These are phyloP conservation scores for Microcyclospora tardicrescens DNA, from an alignment of 2,329 filamentous ascomycete species.

Conservation along the genomic window DNA sequence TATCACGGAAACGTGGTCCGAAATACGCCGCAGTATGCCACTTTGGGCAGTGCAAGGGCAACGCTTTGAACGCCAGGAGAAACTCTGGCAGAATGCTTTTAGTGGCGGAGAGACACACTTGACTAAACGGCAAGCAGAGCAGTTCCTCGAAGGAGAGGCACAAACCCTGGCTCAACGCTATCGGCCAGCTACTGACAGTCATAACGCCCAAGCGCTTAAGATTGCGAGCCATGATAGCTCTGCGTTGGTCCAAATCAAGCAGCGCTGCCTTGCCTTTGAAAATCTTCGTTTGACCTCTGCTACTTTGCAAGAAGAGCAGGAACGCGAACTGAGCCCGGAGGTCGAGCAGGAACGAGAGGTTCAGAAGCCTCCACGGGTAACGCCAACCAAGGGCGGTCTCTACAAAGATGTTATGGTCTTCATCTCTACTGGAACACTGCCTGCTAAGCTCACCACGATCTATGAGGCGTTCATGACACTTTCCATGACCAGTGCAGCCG, in stretches of 20 bases:
- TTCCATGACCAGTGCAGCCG: conserved; percentile 29
- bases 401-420: conserved; percentile 34
- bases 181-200: too few species aligned
- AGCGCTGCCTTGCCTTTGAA: not conserved
- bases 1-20: conserved; percentile 29
- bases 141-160: not conserved
- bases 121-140: not conserved
- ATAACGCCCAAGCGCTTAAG: too few species aligned
- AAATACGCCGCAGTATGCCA: conserved; percentile 51
- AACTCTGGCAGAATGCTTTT: conserved; percentile 40
- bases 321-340: conserved; percentile 54
- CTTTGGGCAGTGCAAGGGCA: conserved; percentile 40
- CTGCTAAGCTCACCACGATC: rapidly evolving
- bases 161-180: too few species aligned
- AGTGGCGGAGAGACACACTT: not conserved
- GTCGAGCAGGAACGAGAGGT: conserved; percentile 45
- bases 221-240: not conserved
- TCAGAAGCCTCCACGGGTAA: conserved; percentile 32
- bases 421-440: conserved; percentile 25
- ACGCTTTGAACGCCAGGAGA: conserved; percentile 41
- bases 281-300: not conserved
- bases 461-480: conserved; percentile 31
- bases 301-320: conserved; percentile 50
- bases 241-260: not conserved
- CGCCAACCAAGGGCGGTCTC: conserved; percentile 30